Conservation (phyloP, 1,284 basidiomycete genomes). For the Phaffia rhodozyma region DNA sequence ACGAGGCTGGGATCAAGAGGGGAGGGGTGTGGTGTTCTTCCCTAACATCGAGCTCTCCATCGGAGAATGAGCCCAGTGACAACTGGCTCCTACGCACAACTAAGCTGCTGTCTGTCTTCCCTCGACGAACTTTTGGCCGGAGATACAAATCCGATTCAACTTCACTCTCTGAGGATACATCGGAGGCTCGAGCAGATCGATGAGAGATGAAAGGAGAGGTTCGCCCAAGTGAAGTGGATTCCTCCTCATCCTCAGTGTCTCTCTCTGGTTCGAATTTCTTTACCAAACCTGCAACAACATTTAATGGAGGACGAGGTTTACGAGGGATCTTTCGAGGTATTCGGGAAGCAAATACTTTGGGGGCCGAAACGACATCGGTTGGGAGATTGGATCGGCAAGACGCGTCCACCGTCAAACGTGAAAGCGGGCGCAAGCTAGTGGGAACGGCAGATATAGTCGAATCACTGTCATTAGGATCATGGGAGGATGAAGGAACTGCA, state of each 20-base stretch:
- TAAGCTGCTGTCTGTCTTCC: conserved; percentile 5
- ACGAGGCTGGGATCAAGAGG: too few species aligned
- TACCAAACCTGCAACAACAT: conserved; percentile 69
- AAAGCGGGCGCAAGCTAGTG: conserved; percentile 13
- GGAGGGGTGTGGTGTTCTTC: too few species aligned
- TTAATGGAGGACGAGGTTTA: conserved; percentile 26
- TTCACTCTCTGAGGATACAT: conserved; percentile 34
- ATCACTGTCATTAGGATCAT: conserved; percentile 59
- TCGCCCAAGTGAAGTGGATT: background rate
- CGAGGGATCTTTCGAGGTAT: conserved; percentile 48
- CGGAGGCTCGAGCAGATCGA: conserved; percentile 13
- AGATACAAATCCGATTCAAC: conserved; percentile 17
- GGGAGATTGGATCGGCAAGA: conserved; percentile 21
- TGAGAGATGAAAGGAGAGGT: background rate
- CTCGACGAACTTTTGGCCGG: conserved; percentile 9
- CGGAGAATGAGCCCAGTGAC: background rate
- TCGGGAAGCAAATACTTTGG: conserved; percentile 42
- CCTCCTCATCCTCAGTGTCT: conserved; percentile 33
- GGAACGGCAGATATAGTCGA: conserved; percentile 70
- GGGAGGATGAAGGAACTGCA: background rate
- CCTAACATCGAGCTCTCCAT: background rate
- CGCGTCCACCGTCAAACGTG: conserved; percentile 16
- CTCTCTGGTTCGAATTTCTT: conserved; percentile 51
- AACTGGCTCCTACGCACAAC: background rate
- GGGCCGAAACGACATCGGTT: conserved; percentile 32